Base-by-base conservation (phyloP, 2,329 filamentous ascomycete species). In the Monosporascus cannonballus region DNA sequence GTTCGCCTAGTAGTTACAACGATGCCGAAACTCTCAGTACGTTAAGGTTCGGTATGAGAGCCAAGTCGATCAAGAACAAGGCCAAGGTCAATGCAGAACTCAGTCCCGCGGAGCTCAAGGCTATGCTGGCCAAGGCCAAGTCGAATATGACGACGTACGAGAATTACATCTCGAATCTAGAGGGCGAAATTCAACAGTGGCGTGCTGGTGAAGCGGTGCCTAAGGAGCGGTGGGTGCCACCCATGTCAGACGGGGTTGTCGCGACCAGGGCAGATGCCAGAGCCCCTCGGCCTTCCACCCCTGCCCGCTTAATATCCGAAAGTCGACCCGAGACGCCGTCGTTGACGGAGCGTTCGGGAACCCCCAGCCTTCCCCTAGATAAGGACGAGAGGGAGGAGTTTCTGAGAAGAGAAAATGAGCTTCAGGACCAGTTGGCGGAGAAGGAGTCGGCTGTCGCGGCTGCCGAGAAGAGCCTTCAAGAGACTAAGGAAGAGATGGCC, bases 11-110 rank as follows among this genome's bases (percentile, higher is more conserved):
- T 74, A 96, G 90, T 68, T 97, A 97, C 77, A 97, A 99, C 76
- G 93, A 96, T 73, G 84, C 86, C 51, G 94, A 99, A 75, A 97
- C 94, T 0, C 75, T 97, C 48, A 87, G 91, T 59, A 99, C 94
- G 1, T 75, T 99, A 55, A 84, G 92, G 46, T 99, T 97, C 68
- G 94, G 94, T 76, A 95, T 94, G 73, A 81, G 94, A 69, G 94
- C 94, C 53, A 99, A 99, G 78, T 89, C 90, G 0, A 99, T 99
- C 77, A 96, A 97, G 86, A 97, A 97, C 78, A 97, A 97, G 80
- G 94, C 94, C 72, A 99, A 97, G 86, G 88, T 99, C 81, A 99
- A 99, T 69, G 92, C 93, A 46, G 94, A 99, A 72, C 83, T 99
- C 64, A 97, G 93, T 65, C 94, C 94, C 46, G 85, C 91, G 14